These are phyloP conservation scores for Mycotypha africana DNA, from an alignment of 371 early-diverging fungal genomes.

Conservation along the genomic window DNA sequence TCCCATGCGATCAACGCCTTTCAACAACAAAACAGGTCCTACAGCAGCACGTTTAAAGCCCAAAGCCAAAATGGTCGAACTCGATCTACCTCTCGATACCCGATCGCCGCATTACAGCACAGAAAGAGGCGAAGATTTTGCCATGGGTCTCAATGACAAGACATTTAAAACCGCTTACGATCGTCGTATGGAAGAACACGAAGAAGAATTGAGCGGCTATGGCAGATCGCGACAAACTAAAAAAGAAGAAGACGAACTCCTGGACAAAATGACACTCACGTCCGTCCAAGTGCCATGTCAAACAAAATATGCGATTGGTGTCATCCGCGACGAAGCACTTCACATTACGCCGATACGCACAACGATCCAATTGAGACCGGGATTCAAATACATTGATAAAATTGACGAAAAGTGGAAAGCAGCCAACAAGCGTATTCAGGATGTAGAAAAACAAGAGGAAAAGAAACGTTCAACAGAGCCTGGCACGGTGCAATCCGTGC, in stretches of 20 bases:
- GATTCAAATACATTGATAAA: slow-evolving; percentile 83
- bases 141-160: slow-evolving; percentile 70
- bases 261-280: slow-evolving; percentile 73
- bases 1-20: slow-evolving; percentile 65
- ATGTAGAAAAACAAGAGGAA: slow-evolving; percentile 62
- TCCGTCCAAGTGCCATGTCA: slow-evolving; percentile 73
- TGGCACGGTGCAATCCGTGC: slow-evolving; percentile 54
- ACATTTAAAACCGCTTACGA: slow-evolving; percentile 66
- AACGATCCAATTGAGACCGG: slow-evolving; percentile 78
- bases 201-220: slow-evolving; percentile 33
- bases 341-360: slow-evolving; percentile 76
- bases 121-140: slow-evolving; percentile 77
- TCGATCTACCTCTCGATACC: slow-evolving; percentile 83
- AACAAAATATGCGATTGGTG: slow-evolving; percentile 78
- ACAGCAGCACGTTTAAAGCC: slow-evolving; percentile 80
- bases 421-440: slow-evolving; percentile 59
- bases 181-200: slow-evolving; percentile 43
- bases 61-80: slow-evolving; percentile 70
- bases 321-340: slow-evolving; percentile 68
- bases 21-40: slow-evolving; percentile 38
- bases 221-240: slow-evolving; percentile 8
- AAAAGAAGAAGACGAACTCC: slow-evolving; percentile 45
- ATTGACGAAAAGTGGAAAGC: slow-evolving; percentile 79
- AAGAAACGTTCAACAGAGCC: slow-evolving; percentile 40
- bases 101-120: slow-evolving; percentile 62